Conservation (phyloP, 2,329 filamentous ascomycete species). For the Chaetothyriales sp. region DNA sequence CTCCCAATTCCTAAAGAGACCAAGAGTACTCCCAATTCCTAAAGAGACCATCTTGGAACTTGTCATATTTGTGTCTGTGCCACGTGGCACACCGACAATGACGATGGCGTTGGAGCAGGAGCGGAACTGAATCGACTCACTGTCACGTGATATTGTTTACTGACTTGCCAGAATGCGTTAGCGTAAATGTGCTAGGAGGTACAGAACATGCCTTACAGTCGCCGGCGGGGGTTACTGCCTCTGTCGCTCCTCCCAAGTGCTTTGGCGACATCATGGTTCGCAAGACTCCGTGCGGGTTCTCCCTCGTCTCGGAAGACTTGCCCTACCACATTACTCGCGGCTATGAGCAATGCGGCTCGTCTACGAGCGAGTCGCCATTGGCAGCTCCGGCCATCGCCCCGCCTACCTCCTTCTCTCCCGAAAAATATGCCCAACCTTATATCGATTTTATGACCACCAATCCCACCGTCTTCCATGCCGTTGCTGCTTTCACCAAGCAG, state of each 20-base stretch:
- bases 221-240: neutral
- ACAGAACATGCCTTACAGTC: neutral
- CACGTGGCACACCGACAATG: too few species aligned
- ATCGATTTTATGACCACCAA: constrained; percentile 77
- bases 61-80: too few species aligned
- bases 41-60: too few species aligned
- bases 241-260: neutral
- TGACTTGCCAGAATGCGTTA: neutral
- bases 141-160: neutral
- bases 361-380: neutral
- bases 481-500: constrained; percentile 62
- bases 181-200: neutral
- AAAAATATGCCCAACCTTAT: constrained; percentile 69
- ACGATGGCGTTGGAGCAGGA: too few species aligned
- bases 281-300: constrained; percentile 19
- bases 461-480: constrained; percentile 85
- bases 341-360: constrained; percentile 10
- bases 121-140: neutral
- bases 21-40: too few species aligned
- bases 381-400: constrained; percentile 3
- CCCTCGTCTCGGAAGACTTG: constrained; percentile 15
- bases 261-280: constrained; percentile 15
- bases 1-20: too few species aligned
- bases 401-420: constrained; percentile 25
- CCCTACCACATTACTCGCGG: constrained; percentile 15